A percentile compares a stretch with the other conserved stretches of the same genome.
These are phyloP conservation scores for Calonectria pseudoreteaudii DNA, from an alignment of 2,329 filamentous ascomycete species.

Conservation along the genomic window DNA sequence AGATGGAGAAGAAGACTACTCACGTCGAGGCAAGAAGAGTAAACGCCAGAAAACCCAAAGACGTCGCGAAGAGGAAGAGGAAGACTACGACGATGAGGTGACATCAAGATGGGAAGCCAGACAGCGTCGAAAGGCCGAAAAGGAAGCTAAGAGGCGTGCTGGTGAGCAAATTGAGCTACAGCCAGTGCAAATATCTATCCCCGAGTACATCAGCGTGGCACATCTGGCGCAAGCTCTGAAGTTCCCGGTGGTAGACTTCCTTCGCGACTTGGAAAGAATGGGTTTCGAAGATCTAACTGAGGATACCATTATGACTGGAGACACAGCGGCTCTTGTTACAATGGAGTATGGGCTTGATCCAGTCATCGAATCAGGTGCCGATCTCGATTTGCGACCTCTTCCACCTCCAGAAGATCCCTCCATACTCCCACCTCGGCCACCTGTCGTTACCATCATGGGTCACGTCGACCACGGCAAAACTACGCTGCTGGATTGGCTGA, in stretches of 20 bases:
- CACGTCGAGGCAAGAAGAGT: slow-evolving; percentile 37
- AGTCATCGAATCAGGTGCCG: slow-evolving; percentile 74
- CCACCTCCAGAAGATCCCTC: slow-evolving; percentile 77
- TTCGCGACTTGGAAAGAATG: slow-evolving; percentile 81
- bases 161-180: slow-evolving; percentile 56
- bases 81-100: slow-evolving; percentile 55
- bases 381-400: slow-evolving; percentile 77
- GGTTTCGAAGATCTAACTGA: slow-evolving; percentile 88
- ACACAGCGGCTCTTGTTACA: slow-evolving; percentile 90
- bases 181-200: slow-evolving; percentile 76
- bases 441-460: slow-evolving; percentile 98
- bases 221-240: slow-evolving; percentile 82
- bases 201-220: slow-evolving; percentile 91
- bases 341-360: slow-evolving; percentile 95
- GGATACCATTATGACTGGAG: slow-evolving; percentile 89
- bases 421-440: slow-evolving; percentile 79
- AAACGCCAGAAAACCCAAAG: slow-evolving; percentile 42
- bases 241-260: slow-evolving; percentile 77
- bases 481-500: slow-evolving; percentile 91
- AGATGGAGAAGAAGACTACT: slow-evolving; percentile 29
- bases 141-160: slow-evolving; percentile 52
- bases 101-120: slow-evolving; percentile 52
- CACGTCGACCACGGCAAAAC: slow-evolving; percentile 99
- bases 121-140: slow-evolving; percentile 57
- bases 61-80: slow-evolving; percentile 41